Conservation (phyloP, 352 stramenopile species). For the Aphanomyces stellatus region DNA sequence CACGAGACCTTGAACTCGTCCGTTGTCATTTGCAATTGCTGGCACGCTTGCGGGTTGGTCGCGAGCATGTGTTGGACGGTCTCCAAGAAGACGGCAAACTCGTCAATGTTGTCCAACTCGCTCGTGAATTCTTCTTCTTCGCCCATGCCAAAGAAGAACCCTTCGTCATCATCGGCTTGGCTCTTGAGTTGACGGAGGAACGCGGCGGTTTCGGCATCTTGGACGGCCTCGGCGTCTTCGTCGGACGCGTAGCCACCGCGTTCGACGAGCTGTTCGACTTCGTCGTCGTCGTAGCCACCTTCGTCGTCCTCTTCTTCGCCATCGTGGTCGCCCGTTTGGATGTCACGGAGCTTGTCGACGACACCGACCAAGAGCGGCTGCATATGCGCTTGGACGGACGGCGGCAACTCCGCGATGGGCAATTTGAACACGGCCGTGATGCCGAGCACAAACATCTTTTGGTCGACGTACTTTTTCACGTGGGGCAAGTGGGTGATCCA, state of each 20-base stretch:
- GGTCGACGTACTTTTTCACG: constrained; percentile 77
- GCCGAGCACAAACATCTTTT: constrained; percentile 91
- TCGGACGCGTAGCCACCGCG: constrained; percentile 86
- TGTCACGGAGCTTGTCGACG: constrained; percentile 80
- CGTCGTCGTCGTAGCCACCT: constrained; percentile 28
- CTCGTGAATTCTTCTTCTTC: constrained; percentile 91
- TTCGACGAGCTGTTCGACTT: constrained; percentile 83
- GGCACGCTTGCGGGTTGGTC: constrained; percentile 14
- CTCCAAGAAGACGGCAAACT: constrained; percentile 87
- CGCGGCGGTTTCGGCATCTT: constrained; percentile 90
- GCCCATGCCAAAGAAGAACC: constrained; percentile 69
- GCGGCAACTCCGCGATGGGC: constrained; percentile 68
- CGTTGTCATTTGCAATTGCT: constrained; percentile 10
- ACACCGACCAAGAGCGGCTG: constrained; percentile 78
- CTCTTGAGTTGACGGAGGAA: constrained; percentile 86
- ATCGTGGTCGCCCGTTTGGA: constrained; percentile 53
- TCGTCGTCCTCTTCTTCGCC: constrained; percentile 42
- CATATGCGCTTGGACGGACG: constrained; percentile 78
- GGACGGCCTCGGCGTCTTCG: constrained; percentile 88
- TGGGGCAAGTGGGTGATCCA: constrained; percentile 85
- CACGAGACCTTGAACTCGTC: constrained; percentile 19
- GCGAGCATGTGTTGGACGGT: constrained; percentile 48
- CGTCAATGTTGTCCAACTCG: constrained; percentile 89
- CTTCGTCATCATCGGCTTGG: constrained; percentile 80
- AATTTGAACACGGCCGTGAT: constrained; percentile 88